A percentile compares a stretch with the other conserved stretches of the same genome.
Conservation (phyloP, 108 stramenopile genomes). For the Parietichytrium sp. region DNA sequence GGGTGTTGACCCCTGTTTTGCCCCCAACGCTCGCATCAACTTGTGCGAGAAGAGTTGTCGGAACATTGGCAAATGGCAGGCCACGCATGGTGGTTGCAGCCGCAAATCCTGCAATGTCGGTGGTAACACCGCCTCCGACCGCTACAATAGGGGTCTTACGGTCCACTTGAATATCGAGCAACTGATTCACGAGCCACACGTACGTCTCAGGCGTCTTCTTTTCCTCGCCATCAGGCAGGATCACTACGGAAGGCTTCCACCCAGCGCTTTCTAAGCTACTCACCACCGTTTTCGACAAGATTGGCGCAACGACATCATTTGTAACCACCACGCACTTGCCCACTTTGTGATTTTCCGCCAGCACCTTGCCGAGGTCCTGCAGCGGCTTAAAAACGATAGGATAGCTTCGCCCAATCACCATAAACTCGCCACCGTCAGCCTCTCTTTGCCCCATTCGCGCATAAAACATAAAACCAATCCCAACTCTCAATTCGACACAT, state of each 20-base stretch:
- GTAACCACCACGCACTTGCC: slow-evolving; percentile 11
- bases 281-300: background rate
- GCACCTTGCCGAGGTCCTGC: background rate
- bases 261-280: background rate
- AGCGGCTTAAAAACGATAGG: slow-evolving; percentile 24
- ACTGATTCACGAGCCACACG: background rate
- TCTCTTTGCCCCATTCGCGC: too few species aligned
- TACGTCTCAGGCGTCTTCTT: slow-evolving; percentile 35
- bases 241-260: background rate
- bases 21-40: slow-evolving; percentile 95
- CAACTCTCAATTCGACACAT: too few species aligned
- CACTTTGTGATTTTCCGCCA: background rate
- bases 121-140: slow-evolving; percentile 95
- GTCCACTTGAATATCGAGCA: slow-evolving; percentile 34
- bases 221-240: slow-evolving; percentile 5
- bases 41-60: slow-evolving; percentile 99
- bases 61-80: slow-evolving; percentile 89
- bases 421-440: background rate
- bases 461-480: too few species aligned
- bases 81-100: slow-evolving; percentile 93
- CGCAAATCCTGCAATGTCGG: slow-evolving; percentile 97
- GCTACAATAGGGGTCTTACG: slow-evolving; percentile 88
- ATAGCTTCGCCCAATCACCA: background rate
- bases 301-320: slow-evolving; percentile 18
- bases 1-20: slow-evolving; percentile 95